phyloP scores from a whole-genome alignment of 1,284 basidiomycete genomes.

The Cystobasidium sp. region DNA sequence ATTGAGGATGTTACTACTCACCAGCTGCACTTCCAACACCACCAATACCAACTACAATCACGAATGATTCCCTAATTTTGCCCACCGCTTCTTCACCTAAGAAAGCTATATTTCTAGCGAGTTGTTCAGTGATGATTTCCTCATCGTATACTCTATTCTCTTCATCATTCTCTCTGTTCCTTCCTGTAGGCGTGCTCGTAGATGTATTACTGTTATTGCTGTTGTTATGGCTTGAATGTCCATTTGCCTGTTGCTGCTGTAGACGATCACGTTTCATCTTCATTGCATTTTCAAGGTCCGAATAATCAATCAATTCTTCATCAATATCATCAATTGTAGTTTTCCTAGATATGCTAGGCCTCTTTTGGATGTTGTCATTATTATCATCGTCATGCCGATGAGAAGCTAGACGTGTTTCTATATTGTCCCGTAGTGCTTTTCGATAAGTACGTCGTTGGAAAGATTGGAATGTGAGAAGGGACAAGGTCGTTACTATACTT shows the following conservation, averaged over 20 bases:
- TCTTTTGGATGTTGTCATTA: conserved; percentile 1
- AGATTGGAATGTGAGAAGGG: conserved; percentile 30
- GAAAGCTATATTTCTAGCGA: conserved; percentile 93
- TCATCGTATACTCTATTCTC: conserved; percentile 51
- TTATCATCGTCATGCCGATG: conserved; percentile 4
- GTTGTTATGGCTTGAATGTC: not conserved
- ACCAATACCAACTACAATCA: conserved; percentile 91
- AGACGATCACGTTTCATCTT: conserved; percentile 1
- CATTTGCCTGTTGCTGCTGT: conserved; percentile 7
- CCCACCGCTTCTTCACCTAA: conserved; percentile 88
- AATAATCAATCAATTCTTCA: conserved; percentile 41
- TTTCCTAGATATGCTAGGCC: conserved; percentile 13
- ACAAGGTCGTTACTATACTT: conserved; percentile 13
- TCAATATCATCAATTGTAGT: conserved; percentile 26
- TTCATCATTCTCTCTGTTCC: conserved; percentile 17
- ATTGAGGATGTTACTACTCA: not conserved
- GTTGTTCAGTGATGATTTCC: conserved; percentile 63
- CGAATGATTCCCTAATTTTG: conserved; percentile 73
- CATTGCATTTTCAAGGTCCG: conserved; percentile 15
- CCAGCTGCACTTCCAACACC: conserved; percentile 80
- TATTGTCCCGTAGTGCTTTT: conserved; percentile 28
- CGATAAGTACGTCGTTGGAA: conserved; percentile 28
- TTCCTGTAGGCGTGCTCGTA: not conserved
- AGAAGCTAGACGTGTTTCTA: conserved; percentile 23
- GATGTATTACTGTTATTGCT: not conserved